Evolutionary conservation across 2,329 filamentous ascomycete species (phyloP), one percentile per base, ranked within the genome.

Genomic region (Colletotrichum limetticola): DNA sequence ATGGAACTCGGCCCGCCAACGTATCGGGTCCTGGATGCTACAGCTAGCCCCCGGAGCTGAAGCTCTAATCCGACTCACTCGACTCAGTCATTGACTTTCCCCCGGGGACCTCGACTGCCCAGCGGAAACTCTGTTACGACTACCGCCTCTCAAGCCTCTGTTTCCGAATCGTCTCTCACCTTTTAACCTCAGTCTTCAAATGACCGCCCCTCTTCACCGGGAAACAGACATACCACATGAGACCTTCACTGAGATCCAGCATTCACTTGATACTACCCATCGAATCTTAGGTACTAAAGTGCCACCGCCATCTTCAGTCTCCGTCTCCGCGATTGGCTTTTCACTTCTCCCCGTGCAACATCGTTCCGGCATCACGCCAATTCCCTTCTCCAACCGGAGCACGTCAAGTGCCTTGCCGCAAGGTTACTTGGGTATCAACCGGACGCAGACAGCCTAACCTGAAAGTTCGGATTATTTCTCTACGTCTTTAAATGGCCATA

Each of bases 311-410:
- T 55, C 55, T 52, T n/a, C 35, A 28, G 22, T 46, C 30, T 49
- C 37, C n/a, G 22, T 32, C 30, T 35, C 37, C 26, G 42, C 59
- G 53, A 66, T 70, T 59, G 60, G 60, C 53, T 70, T 70, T 69
- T 28, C 35, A 57, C 52, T 35, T 35, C 35, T 11, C 28, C 12
- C 35, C 37, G 67, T 66, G 61, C 61, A 24, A 66, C 61, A 53
- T 66, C 61, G 60, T 70, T 53, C 65, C 60, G 53, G 61, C 67
- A 66, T 70, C 28, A 53, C 35, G 61, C 67, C 61, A 53, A 32
- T 35, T 57, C 2, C 35, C 11, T 22, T 14, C 30, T 46, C 56
- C 30, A 46, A 30, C 26, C 11, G 28, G 24, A 42, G 14, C 14
- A 42, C 12, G 35, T 16, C 12, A 16, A 42, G 35, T 42, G 12